Evolutionary conservation across 306 rosid genomes (phyloP).

Genomic region (Cicer chorassanicum): DNA sequence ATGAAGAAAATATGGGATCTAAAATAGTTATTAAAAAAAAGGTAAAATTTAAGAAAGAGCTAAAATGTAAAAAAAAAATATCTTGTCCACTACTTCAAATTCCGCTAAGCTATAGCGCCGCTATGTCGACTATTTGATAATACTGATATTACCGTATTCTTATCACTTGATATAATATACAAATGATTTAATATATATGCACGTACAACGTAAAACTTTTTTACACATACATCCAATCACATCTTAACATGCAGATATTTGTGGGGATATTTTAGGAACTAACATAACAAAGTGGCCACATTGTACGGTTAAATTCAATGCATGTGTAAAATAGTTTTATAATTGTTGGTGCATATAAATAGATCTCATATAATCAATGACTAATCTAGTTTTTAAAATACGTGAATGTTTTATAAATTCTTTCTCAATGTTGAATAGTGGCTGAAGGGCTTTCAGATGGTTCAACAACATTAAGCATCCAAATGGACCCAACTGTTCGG

Average conservation of each 20-base stretch:
- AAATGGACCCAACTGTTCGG: no score
- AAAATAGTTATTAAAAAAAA: not conserved
- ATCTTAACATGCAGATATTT: no score
- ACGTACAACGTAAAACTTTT: no score
- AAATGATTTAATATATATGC: no score
- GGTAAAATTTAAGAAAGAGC: not conserved
- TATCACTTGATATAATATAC: not conserved
- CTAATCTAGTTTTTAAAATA: not conserved
- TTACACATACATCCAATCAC: no score
- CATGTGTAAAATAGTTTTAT: no score
- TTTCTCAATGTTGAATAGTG: not conserved
- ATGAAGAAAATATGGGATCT: slow-evolving; percentile 7
- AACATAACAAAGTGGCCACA: no score
- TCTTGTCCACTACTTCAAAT: not conserved
- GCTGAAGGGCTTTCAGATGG: not conserved
- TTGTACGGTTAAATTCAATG: no score
- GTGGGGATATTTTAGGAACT: no score
- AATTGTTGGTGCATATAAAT: not conserved
- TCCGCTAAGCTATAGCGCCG: no score
- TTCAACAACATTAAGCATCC: slow-evolving; percentile 24
- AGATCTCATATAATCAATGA: not conserved
- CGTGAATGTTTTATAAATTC: not conserved
- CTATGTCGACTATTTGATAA: no score
- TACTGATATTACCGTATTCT: not conserved
- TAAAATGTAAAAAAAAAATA: not conserved